These are phyloP conservation scores for Aureobasidium sp. DNA, from an alignment of 2,329 filamentous ascomycete species.

Conservation along the genomic window DNA sequence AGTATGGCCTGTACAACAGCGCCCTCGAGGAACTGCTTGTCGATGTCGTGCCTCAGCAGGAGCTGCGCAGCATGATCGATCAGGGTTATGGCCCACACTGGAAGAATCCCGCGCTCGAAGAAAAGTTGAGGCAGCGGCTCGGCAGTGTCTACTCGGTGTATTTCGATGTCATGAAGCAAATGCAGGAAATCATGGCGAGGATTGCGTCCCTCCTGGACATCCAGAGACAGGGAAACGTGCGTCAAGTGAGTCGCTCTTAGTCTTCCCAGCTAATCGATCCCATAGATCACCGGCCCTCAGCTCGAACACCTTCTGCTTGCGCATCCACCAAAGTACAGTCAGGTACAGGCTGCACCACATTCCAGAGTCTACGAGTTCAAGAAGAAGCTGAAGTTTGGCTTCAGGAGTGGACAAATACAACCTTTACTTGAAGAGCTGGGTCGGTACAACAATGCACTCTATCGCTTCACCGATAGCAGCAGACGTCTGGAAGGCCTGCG, in stretches of 20 bases:
- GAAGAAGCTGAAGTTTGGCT: neutral
- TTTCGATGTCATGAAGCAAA: neutral
- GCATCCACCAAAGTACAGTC: neutral
- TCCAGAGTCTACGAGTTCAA: neutral
- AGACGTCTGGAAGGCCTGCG: neutral
- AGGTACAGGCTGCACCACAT: neutral
- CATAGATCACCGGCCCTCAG: neutral
- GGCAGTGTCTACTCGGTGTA: neutral
- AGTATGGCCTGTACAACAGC: neutral
- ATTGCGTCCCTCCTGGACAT: neutral
- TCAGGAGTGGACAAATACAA: neutral
- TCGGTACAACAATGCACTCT: neutral
- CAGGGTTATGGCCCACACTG: neutral
- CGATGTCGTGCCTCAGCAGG: neutral
- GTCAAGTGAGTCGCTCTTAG: neutral
- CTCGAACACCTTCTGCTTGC: neutral
- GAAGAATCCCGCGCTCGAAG: neutral
- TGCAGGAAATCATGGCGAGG: neutral
- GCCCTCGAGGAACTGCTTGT: neutral
- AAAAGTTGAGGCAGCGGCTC: neutral
- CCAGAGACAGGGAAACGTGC: neutral
- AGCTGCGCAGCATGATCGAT: neutral
- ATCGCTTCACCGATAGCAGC: neutral
- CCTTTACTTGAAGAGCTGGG: neutral
- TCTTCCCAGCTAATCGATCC: neutral